phyloP scores from a whole-genome alignment of 768 basidiomycete species.

The Lactifluus volemus region DNA sequence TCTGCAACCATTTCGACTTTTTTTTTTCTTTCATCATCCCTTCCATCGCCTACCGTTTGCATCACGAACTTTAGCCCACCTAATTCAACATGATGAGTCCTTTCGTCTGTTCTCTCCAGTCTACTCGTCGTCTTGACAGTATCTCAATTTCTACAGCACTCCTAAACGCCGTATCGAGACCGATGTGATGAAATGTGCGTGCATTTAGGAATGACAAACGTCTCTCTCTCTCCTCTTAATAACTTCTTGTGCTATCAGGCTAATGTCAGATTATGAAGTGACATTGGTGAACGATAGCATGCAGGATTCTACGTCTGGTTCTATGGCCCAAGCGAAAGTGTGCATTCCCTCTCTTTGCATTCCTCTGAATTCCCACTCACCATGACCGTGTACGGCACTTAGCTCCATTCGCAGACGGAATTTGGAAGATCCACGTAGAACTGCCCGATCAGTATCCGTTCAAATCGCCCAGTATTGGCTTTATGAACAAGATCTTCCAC shows the following conservation, averaged over 20 bases:
- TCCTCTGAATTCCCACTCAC: background rate
- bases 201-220: background rate
- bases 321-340: constrained; percentile 90
- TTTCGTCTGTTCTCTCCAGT: background rate
- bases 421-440: constrained; percentile 99
- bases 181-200: constrained; percentile 98
- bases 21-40: background rate
- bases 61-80: constrained; percentile 16
- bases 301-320: constrained; percentile 99
- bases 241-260: constrained; percentile 36
- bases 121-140: constrained; percentile 25
- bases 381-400: background rate
- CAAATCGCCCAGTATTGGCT: constrained; percentile 98
- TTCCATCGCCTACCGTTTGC: background rate
- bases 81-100: constrained; percentile 51
- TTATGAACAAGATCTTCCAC: constrained; percentile 99
- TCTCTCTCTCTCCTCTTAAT: background rate
- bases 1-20: background rate
- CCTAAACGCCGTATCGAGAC: constrained; percentile 96
- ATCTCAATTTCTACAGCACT: constrained; percentile 47
- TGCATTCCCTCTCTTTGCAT: constrained; percentile 25
- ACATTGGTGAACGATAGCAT: constrained; percentile 96
- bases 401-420: constrained; percentile 97
- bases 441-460: constrained; percentile 97
- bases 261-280: constrained; percentile 99